These are phyloP conservation scores for Gloeopeniophorella convolvens DNA, from an alignment of 768 basidiomycete genomes.

Conservation along the genomic window DNA sequence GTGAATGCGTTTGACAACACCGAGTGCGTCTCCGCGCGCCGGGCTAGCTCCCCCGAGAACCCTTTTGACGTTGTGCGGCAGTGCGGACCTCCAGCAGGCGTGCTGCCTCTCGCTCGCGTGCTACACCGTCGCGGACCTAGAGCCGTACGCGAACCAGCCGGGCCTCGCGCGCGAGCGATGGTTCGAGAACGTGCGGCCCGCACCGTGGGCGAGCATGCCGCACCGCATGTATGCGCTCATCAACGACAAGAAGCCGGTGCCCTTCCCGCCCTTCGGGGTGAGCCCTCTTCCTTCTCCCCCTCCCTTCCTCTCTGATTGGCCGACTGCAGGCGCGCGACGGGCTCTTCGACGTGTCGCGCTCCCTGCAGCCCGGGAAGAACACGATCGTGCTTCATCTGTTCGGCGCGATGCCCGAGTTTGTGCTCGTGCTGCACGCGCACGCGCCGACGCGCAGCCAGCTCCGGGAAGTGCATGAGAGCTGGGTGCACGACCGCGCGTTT, in stretches of 20 bases:
- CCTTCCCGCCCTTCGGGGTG: constrained; percentile 10
- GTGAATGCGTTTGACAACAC: background rate
- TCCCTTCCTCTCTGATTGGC: background rate
- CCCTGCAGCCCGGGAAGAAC: constrained; percentile 2
- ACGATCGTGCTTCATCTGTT: constrained; percentile 7
- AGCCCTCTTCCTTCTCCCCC: too few species aligned
- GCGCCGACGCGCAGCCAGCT: constrained; percentile 5
- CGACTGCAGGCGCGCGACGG: background rate
- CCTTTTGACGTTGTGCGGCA: too few species aligned
- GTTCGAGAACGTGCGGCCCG: constrained; percentile 15
- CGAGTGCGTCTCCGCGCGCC: constrained; percentile 2
- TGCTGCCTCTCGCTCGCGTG: constrained; percentile 9
- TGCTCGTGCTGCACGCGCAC: constrained; percentile 14
- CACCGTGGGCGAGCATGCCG: constrained; percentile 13
- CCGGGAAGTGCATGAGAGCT: background rate
- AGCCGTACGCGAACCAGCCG: background rate
- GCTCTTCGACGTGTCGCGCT: constrained; percentile 10
- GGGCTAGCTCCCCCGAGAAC: too few species aligned
- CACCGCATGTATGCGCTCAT: background rate
- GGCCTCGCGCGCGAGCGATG: constrained; percentile 4
- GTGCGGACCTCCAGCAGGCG: constrained; percentile 6
- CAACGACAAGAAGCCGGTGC: background rate
- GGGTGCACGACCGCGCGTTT: constrained; percentile 4
- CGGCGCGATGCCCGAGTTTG: constrained; percentile 1
- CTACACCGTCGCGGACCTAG: constrained; percentile 6